These are phyloP conservation scores for Arabidopsis suecica DNA, from an alignment of 345 rosid genomes.

Conservation along the genomic window DNA sequence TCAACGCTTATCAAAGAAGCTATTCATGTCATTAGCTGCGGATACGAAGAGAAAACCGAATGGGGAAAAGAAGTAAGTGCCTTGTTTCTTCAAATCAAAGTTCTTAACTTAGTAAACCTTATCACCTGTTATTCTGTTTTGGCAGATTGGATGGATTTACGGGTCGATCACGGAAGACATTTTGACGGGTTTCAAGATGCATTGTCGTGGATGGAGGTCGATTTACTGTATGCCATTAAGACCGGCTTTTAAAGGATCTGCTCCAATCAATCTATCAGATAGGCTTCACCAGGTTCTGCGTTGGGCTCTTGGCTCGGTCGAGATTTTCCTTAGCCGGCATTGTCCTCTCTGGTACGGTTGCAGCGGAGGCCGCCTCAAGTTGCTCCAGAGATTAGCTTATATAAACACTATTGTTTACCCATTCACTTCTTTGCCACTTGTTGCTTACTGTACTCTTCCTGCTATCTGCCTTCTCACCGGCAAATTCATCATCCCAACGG, in stretches of 20 bases:
- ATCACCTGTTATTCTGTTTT: conserved; percentile 20
- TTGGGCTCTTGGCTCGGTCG: conserved; percentile 98
- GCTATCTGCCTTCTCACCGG: conserved; percentile 98
- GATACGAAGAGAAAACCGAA: conserved; percentile 93
- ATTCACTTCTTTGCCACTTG: conserved; percentile 93
- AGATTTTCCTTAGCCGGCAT: conserved; percentile 94
- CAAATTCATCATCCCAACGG: conserved; percentile 96
- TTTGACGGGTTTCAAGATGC: conserved; percentile 97
- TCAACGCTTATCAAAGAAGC: conserved; percentile 92
- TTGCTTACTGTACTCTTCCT: conserved; percentile 90
- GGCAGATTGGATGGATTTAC: conserved; percentile 96
- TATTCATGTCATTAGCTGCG: conserved; percentile 93
- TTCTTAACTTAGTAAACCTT: conserved; percentile 8
- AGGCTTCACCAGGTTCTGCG: conserved; percentile 93
- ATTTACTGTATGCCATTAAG: conserved; percentile 95
- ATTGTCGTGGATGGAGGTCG: conserved; percentile 99
- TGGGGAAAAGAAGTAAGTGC: conserved; percentile 95
- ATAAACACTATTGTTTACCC: conserved; percentile 95
- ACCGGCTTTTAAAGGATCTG: conserved; percentile 98
- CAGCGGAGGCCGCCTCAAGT: conserved; percentile 95
- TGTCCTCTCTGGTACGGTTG: conserved; percentile 97
- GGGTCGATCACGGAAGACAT: conserved; percentile 97
- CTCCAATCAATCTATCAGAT: conserved; percentile 97
- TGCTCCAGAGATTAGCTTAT: conserved; percentile 91
- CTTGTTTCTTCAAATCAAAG: not conserved